Percentiles rank a stretch among this genome's conserved stretches.
phyloP scores from a whole-genome alignment of 345 rosid genomes.

The Populus euphratica region DNA sequence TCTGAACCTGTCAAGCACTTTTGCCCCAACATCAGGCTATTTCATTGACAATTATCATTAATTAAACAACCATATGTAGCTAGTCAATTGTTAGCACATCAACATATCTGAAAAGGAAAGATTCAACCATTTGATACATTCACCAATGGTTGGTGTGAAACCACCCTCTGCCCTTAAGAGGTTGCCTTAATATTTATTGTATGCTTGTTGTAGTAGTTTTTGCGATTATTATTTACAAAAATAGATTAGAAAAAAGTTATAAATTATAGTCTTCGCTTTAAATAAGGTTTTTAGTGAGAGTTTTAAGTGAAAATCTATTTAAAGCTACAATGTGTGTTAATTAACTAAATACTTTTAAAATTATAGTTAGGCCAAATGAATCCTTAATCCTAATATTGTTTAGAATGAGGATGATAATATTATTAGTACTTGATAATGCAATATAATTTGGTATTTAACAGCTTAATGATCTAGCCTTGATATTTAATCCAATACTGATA shows the following conservation, averaged over 20 bases:
- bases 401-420: neutral
- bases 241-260: no score
- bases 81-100: neutral
- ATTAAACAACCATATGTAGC: neutral
- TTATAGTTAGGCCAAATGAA: no score
- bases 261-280: no score
- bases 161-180: neutral
- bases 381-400: no score
- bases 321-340: no score
- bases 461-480: neutral
- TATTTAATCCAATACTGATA: slow-evolving; percentile 19
- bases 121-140: neutral
- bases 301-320: no score
- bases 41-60: neutral
- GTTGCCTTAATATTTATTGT: neutral
- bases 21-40: neutral
- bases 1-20: neutral
- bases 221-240: fast-evolving
- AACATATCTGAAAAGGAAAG: neutral
- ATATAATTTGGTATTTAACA: neutral
- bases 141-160: neutral
- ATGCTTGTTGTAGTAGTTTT: no score
- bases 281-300: no score
- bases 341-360: no score
- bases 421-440: neutral